A percentile compares a stretch with the other conserved stretches of the same genome.
These are phyloP conservation scores for Biscogniauxia marginata DNA, from an alignment of 2,329 filamentous ascomycete species.

Conservation along the genomic window DNA sequence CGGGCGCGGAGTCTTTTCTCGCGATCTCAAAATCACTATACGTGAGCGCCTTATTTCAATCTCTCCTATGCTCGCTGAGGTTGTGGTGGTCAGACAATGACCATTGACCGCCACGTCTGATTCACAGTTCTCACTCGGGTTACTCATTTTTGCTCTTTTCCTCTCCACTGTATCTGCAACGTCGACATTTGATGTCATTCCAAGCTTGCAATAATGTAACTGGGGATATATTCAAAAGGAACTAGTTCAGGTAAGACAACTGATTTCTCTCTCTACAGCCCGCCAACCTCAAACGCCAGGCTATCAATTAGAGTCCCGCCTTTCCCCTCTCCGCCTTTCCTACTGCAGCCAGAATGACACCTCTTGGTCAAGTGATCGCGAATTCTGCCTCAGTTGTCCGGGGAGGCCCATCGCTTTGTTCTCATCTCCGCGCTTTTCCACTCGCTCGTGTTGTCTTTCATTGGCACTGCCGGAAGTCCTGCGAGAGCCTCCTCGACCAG, in stretches of 20 bases:
- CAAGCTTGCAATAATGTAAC: background rate
- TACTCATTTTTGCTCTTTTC: background rate
- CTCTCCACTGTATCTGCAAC: background rate
- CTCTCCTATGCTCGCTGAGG: background rate
- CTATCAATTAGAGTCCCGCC: too few relatives aligned
- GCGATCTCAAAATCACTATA: background rate
- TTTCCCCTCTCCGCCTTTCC: background rate
- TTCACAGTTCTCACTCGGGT: background rate
- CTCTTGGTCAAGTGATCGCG: background rate
- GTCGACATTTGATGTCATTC: background rate
- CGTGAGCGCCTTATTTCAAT: background rate
- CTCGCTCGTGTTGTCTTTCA: slow-evolving; percentile 26
- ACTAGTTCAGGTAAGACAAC: background rate
- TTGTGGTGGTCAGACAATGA: background rate
- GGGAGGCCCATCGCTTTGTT: slow-evolving; percentile 2
- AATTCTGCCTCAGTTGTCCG: background rate
- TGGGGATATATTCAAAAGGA: background rate
- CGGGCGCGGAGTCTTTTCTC: background rate
- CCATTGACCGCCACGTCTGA: background rate
- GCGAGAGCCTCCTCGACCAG: slow-evolving; percentile 37
- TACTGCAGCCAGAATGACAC: background rate
- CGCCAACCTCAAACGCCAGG: background rate
- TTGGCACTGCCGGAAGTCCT: slow-evolving; percentile 28
- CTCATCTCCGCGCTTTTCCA: slow-evolving; percentile 22
- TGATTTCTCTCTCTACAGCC: background rate